Conservation (phyloP, 208 protist genomes). For the Trypanosoma congolense region DNA sequence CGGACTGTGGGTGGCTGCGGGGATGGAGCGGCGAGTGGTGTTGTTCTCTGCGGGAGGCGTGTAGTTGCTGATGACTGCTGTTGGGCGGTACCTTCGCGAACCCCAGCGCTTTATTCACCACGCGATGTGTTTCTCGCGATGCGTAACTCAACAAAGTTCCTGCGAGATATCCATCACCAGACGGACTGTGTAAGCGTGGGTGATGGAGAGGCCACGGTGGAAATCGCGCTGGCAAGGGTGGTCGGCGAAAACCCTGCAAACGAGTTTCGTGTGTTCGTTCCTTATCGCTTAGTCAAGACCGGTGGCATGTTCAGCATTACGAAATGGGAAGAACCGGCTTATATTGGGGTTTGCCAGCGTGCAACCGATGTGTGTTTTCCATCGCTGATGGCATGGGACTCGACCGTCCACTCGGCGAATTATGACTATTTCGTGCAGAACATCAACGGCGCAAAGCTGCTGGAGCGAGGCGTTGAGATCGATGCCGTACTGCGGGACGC, state of each 20-base stretch:
- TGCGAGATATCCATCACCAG: conserved; percentile 62
- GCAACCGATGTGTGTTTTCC: conserved; percentile 78
- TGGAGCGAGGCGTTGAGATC: conserved; percentile 30
- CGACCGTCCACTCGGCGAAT: conserved; percentile 47
- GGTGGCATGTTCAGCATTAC: conserved; percentile 7
- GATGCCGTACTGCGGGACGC: conserved; percentile 22
- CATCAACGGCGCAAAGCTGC: conserved; percentile 35
- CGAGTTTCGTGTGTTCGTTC: conserved; percentile 71
- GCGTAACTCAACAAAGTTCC: conserved; percentile 74
- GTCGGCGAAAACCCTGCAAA: conserved; percentile 41
- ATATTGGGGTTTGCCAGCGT: conserved; percentile 64
- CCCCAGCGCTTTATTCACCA: conserved; percentile 34
- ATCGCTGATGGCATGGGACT: conserved; percentile 65
- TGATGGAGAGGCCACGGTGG: conserved; percentile 10
- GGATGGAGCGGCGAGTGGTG: conserved; percentile 30
- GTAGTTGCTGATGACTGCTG: conserved; percentile 75
- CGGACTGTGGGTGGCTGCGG: conserved; percentile 13
- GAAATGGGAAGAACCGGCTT: conserved; percentile 17
- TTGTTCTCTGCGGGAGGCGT: conserved; percentile 74
- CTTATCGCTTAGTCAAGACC: conserved; percentile 34
- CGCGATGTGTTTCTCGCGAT: conserved; percentile 79
- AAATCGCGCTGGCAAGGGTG: conserved; percentile 60
- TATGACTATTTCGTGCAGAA: conserved; percentile 40
- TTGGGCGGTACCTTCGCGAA: conserved; percentile 70
- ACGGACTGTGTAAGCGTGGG: background rate